phyloP scores from a whole-genome alignment of 2,329 filamentous ascomycete genomes.

The Thelonectria discophora region DNA sequence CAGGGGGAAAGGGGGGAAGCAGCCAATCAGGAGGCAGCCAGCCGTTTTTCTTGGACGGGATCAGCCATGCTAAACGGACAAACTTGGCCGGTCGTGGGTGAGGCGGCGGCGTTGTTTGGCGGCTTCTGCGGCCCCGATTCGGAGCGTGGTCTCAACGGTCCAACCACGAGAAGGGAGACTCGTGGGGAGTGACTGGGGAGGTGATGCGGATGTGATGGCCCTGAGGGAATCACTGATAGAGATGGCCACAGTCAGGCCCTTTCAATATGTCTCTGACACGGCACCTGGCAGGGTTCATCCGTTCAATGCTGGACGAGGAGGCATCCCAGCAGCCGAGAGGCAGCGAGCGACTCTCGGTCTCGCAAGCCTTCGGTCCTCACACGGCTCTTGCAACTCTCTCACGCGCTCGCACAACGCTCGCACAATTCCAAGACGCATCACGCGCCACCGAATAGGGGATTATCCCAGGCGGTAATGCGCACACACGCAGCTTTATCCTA shows the following conservation, averaged over 20 bases:
- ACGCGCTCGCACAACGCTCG: not conserved
- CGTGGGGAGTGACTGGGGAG: constrained; percentile 3
- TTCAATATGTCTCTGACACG: constrained; percentile 32
- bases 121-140: constrained; percentile 10
- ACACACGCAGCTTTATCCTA: constrained; percentile 19
- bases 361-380: no score
- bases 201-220: no score
- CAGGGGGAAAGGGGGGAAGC: constrained; percentile 23
- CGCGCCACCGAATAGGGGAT: constrained; percentile 1
- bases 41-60: constrained; percentile 24
- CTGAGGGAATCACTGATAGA: no score
- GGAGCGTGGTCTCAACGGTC: not conserved
- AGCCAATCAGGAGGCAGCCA: constrained; percentile 21
- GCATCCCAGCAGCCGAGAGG: constrained; percentile 14
- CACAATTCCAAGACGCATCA: no score
- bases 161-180: constrained; percentile 23
- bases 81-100: constrained; percentile 21
- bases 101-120: constrained; percentile 14
- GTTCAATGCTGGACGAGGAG: constrained; percentile 4
- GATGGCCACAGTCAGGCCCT: constrained; percentile 1
- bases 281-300: constrained; percentile 26
- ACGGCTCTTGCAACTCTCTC: not conserved
- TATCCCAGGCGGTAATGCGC: constrained; percentile 8
- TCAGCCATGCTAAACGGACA: constrained; percentile 25
- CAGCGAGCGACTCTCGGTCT: not conserved